Evolutionary conservation across 225 moss, liverwort and hornwort species (phyloP).

Genomic region (Neckera pumila): DNA sequence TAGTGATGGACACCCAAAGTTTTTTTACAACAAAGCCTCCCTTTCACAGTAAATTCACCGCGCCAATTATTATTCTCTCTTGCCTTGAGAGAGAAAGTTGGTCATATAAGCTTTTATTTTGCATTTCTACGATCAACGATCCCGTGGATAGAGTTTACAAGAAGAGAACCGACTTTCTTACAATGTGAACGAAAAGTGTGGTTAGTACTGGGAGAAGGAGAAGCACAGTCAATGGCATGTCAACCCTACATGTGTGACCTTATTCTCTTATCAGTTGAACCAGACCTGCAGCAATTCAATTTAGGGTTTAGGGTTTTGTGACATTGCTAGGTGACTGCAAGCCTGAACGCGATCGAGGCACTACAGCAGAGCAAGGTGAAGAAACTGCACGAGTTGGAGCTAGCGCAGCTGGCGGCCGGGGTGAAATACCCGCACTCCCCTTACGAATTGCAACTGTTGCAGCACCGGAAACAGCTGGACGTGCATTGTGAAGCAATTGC

Average conservation of each 20-base stretch:
- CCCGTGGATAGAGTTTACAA: not conserved
- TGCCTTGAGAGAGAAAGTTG: not conserved
- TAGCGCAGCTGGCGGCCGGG: constrained; percentile 19
- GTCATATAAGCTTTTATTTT: not conserved
- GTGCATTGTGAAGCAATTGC: constrained; percentile 30
- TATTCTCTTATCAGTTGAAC: not conserved
- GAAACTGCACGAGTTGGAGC: constrained; percentile 30
- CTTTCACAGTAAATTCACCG: not conserved
- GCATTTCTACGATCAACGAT: not conserved
- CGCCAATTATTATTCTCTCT: not conserved
- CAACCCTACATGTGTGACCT: not conserved
- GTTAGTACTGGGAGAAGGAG: not conserved
- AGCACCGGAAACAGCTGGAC: constrained; percentile 33
- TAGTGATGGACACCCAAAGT: not conserved
- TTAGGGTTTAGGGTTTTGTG: not conserved
- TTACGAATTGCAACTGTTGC: constrained; percentile 40
- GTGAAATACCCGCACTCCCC: constrained; percentile 17
- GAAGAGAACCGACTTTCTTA: not conserved
- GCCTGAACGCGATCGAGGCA: constrained; percentile 33
- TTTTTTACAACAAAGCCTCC: too few relatives aligned
- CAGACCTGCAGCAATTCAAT: not conserved
- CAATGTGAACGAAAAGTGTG: not conserved
- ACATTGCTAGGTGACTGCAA: constrained; percentile 16
- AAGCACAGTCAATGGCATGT: not conserved
- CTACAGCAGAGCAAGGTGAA: constrained; percentile 37